Base-by-base conservation (phyloP, 176 grass and related monocot genomes). In the Aegilops tauschii region DNA sequence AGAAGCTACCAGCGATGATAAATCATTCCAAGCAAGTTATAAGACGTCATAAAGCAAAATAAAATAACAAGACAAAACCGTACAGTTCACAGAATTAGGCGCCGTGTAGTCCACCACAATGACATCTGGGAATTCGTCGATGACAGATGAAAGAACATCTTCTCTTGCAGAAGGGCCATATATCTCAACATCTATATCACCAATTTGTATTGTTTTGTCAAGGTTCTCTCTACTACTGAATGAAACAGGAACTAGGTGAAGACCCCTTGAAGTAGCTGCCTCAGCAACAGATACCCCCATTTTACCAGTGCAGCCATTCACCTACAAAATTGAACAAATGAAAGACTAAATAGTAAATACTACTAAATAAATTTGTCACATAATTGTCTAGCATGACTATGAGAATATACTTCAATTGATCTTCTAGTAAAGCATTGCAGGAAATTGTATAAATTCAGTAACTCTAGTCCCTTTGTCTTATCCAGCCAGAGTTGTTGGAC, bases 231-330 rank as follows among this genome's bases (percentile, higher is more conserved):
- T 79, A 54, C 92, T 86, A 32, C 90, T 94, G 79, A 98, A 98
- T 89, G 96, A 94, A 67, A 96, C 61, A 76, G 93, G 96, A 62
- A 94, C 82, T 86, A 98, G 73, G 29, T 89, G 85, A 84, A 98
- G 92, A 20, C 97, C 97, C 78, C 87, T 85, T 59, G 80, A 90
- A 82, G 80, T 52, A 49, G 90, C 88, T 36, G 90, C 87, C 77
- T 98, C 88, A 23, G 94, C 93, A 73, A 94, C 92, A 81, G 86
- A 84, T 82, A 73, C 28, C 36, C 92, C 96, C 92, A 93, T 98
- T 58, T 98, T 98, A 42, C 97, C 93, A 73, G 79, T 94, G 87
- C 97, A 96, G 39, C 93, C 92, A 90, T 96, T 98, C 52, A 98
- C 97, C 94, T 98, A 86, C 69, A 90, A 12, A 52, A 77, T 70